Conservation (phyloP, 1,139 yeast species). For the Eremothecium sinecaudum region DNA sequence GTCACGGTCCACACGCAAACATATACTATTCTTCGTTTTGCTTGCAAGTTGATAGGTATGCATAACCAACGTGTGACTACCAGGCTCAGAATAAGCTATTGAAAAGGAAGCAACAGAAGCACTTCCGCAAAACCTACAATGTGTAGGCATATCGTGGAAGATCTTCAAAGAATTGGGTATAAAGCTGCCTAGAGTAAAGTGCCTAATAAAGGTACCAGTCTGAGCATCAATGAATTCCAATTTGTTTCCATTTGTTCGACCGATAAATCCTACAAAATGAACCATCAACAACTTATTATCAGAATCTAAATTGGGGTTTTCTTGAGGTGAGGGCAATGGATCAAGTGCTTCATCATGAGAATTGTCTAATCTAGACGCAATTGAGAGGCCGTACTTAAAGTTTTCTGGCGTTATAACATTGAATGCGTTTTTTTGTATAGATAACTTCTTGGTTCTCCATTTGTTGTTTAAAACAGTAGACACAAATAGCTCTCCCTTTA, state of each 20-base stretch:
- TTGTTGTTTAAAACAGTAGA: conserved; percentile 52
- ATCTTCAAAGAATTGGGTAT: conserved; percentile 53
- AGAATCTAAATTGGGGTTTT: conserved; percentile 13
- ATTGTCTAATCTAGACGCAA: background rate
- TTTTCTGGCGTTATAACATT: conserved; percentile 36
- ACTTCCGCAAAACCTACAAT: conserved; percentile 86
- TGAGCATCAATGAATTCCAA: conserved; percentile 71
- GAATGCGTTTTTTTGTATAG: conserved; percentile 40
- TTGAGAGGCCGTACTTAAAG: conserved; percentile 12
- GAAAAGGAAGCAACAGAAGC: conserved; percentile 68
- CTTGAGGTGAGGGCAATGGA: conserved; percentile 11
- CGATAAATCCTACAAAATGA: conserved; percentile 63
- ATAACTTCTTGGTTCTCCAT: conserved; percentile 51
- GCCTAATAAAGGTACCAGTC: conserved; percentile 55
- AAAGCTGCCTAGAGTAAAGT: conserved; percentile 48
- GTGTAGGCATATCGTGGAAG: conserved; percentile 76
- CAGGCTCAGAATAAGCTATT: conserved; percentile 57
- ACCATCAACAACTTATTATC: conserved; percentile 40
- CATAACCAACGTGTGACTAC: conserved; percentile 49
- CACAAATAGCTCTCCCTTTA: conserved; percentile 45
- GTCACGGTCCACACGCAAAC: conserved; percentile 85
- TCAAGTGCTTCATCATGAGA: background rate
- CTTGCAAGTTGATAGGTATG: conserved; percentile 69
- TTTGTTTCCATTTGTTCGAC: conserved; percentile 43
- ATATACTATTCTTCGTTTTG: conserved; percentile 68